phyloP scores from a whole-genome alignment of 441 rosid species.

The Macaranga tanarius region DNA sequence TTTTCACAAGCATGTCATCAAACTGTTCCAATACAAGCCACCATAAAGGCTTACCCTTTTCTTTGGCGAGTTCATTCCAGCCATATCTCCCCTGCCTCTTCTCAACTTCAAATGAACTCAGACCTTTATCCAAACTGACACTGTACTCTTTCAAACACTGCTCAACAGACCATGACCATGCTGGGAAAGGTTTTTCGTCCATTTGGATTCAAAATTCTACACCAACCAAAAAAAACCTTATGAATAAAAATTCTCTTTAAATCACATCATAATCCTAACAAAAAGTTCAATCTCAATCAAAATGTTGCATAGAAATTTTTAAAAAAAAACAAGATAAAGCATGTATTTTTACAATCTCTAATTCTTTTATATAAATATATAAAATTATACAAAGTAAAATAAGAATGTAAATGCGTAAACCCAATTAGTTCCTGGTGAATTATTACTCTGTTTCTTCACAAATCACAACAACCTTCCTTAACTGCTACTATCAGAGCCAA shows the following conservation, averaged over 20 bases:
- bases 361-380: too few relatives aligned
- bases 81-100: conserved; percentile 62
- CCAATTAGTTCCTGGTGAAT: neutral
- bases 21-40: conserved; percentile 69
- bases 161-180: conserved; percentile 74
- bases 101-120: conserved; percentile 58
- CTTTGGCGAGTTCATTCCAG: conserved; percentile 82
- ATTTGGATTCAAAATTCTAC: conserved; percentile 30
- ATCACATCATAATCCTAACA: conserved; percentile 23
- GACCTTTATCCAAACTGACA: conserved; percentile 66
- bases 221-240: conserved; percentile 11
- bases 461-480: neutral
- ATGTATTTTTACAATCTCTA: neutral
- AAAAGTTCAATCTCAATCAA: conserved; percentile 12
- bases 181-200: conserved; percentile 69
- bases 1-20: conserved; percentile 83
- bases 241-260: conserved; percentile 4
- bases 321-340: too few relatives aligned
- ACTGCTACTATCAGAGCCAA: neutral
- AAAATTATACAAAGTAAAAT: neutral
- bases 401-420: neutral
- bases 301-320: too few relatives aligned
- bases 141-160: conserved; percentile 66
- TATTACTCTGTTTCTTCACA: conserved; percentile 5
- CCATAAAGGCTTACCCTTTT: conserved; percentile 85